phyloP scores from a whole-genome alignment of 179 eudicot species.

The Actinidia arguta region DNA sequence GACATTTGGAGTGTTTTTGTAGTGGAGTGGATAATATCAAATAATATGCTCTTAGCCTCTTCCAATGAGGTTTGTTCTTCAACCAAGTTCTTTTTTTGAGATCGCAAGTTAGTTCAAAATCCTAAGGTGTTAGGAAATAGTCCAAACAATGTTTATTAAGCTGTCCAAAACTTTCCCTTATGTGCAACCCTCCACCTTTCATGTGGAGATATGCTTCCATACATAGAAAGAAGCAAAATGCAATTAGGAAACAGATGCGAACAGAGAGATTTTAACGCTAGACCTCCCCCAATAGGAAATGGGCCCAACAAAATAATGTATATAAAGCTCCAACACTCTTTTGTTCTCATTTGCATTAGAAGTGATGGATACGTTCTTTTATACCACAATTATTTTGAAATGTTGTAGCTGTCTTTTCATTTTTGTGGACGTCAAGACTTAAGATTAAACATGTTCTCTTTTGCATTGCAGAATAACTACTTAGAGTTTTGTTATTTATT shows the following conservation, averaged over 20 bases:
- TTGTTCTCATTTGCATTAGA: no score
- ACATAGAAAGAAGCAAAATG: neutral
- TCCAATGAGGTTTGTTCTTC: neutral
- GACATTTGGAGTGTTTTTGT: neutral
- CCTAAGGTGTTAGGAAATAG: neutral
- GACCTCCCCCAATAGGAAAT: neutral
- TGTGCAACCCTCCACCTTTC: neutral
- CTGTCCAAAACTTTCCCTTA: neutral
- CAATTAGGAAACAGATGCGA: neutral
- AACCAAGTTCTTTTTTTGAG: constrained; percentile 2
- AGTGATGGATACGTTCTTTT: no score
- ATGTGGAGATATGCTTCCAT: neutral
- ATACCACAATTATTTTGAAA: no score
- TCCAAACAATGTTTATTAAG: neutral
- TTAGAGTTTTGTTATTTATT: no score
- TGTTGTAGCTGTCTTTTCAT: no score
- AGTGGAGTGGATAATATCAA: neutral
- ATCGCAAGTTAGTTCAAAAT: neutral
- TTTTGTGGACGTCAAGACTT: no score
- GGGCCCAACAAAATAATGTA: neutral
- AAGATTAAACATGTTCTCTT: no score
- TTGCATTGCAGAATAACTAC: no score
- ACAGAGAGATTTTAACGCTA: neutral
- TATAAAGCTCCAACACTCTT: no score
- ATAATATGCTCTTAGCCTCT: neutral